Conservation (phyloP, 257 asterid genomes). For the Capsicum baccatum region DNA sequence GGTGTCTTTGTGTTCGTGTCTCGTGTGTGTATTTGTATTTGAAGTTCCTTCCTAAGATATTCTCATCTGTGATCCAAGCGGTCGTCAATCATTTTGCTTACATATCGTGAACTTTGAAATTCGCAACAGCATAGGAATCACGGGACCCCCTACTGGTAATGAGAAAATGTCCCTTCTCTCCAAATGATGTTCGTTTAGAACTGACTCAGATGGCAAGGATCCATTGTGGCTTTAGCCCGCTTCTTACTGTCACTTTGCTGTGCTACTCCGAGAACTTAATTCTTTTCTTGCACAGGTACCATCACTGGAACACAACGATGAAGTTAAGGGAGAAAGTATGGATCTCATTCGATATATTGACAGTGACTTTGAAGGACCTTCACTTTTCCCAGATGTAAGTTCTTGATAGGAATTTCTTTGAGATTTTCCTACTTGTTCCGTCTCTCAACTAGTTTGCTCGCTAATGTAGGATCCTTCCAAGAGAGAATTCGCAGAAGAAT, state of each 20-base stretch:
- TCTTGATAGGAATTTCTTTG: constrained; percentile 21
- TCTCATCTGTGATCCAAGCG: not conserved
- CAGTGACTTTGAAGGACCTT: constrained; percentile 79
- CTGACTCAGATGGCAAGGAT: constrained; percentile 10
- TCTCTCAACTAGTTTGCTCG: constrained; percentile 24
- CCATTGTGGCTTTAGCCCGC: not conserved
- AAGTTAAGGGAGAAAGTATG: constrained; percentile 89
- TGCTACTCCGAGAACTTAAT: not conserved
- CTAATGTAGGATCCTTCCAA: constrained; percentile 60
- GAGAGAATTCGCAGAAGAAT: constrained; percentile 65
- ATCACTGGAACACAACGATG: constrained; percentile 73
- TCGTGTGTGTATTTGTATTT: not conserved
- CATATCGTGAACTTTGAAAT: not conserved
- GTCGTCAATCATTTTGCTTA: not conserved
- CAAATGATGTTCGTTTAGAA: too few relatives aligned
- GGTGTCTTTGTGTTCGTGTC: not conserved
- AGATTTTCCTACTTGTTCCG: not conserved
- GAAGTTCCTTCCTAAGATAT: not conserved
- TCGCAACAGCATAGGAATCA: not conserved
- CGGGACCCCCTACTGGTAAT: too few relatives aligned
- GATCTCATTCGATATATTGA: constrained; percentile 77
- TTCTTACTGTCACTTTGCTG: not conserved
- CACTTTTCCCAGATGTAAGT: constrained; percentile 79
- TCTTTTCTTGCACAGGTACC: constrained; percentile 60
- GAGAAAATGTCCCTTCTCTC: not conserved